A percentile compares a stretch with the other conserved stretches of the same genome.
These are phyloP conservation scores for Chrysanthemum makinoi DNA, from an alignment of 129 eudicot genomes.

Conservation along the genomic window DNA sequence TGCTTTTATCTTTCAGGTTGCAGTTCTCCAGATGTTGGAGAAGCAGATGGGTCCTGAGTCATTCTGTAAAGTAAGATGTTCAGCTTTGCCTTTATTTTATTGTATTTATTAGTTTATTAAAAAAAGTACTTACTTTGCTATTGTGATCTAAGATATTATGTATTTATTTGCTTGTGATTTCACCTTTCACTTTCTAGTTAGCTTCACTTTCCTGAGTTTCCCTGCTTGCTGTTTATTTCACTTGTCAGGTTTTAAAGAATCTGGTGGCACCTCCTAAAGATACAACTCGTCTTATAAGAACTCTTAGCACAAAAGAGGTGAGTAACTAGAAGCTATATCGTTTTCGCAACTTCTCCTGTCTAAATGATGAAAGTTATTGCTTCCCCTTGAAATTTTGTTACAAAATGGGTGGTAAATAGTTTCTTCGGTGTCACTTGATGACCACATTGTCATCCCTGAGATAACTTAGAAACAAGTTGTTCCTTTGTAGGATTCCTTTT, in stretches of 20 bases:
- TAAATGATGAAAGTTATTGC: slow-evolving; percentile 12
- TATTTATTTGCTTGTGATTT: slow-evolving; percentile 14
- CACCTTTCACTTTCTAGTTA: slow-evolving; percentile 8
- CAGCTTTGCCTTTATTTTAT: slow-evolving; percentile 17
- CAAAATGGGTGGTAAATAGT: slow-evolving; percentile 5
- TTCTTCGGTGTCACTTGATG: background rate
- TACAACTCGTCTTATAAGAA: slow-evolving; percentile 56
- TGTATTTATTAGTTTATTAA: background rate
- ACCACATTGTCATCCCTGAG: background rate
- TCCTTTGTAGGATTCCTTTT: no score
- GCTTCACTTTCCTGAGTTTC: slow-evolving; percentile 1
- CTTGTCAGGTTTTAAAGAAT: slow-evolving; percentile 70
- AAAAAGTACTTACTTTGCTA: background rate
- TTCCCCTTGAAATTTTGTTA: background rate
- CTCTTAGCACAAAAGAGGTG: slow-evolving; percentile 96
- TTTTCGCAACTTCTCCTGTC: background rate
- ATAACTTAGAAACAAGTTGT: no score
- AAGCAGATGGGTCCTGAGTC: slow-evolving; percentile 99
- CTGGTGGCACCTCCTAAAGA: slow-evolving; percentile 72
- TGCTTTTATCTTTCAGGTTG: slow-evolving; percentile 51
- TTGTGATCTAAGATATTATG: slow-evolving; percentile 1
- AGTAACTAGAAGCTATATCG: slow-evolving; percentile 13
- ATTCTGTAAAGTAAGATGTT: slow-evolving; percentile 70
- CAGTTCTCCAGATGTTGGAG: slow-evolving; percentile 96
- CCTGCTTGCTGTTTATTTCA: slow-evolving; percentile 18